Evolutionary conservation across 371 early-diverging fungal species (phyloP), one percentile per base, ranked within the genome.

Genomic region (Lichtheimia ramosa): DNA sequence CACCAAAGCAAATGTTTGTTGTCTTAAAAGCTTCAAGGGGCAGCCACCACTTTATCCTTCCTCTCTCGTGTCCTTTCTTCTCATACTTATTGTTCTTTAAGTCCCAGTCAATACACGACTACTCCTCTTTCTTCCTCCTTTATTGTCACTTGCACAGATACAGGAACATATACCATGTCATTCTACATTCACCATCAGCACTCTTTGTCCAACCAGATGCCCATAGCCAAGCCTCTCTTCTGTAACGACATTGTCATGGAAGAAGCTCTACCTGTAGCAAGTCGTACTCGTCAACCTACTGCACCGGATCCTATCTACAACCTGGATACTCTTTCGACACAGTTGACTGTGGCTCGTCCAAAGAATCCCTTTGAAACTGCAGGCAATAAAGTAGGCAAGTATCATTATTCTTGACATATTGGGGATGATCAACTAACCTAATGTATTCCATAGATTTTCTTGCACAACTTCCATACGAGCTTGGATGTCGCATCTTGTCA

Each of bases 391-490:
- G 46, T 46, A 46, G 46, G 46, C 21, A 46, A 46, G 46, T 46
- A 34, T 6, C 8, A 34, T 34, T 6, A 34, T 34, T 8, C 8
- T 34, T 34, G 10, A 5, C 27, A 27, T 34, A 2, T 8, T 34
- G 34, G 34, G 34, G 10, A 10, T 0, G 34, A 34, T 34, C 10
- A 6, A 34, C 34, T 34, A 34, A 34, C 0, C 34, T 34, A 2
- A 1, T 8, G 28, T 7, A 28, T 28, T 3, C 28, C 24, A 16
- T 34, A 66, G 66, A 66, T 34, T 62, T 61, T 40, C 46, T 66
- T 20, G 34, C 43, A 34, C 48, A 23, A 7, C 42, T 70, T 34
- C 71, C 71, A 21, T 61, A 39, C 23, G 71, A 70, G 49, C 54
- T 67, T 5, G 40, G 63, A n/a, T 54, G 27, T 0, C 48, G 52